Evolutionary conservation across 2,329 filamentous ascomycete genomes (phyloP).

Genomic region (Aureobasidium sp.): DNA sequence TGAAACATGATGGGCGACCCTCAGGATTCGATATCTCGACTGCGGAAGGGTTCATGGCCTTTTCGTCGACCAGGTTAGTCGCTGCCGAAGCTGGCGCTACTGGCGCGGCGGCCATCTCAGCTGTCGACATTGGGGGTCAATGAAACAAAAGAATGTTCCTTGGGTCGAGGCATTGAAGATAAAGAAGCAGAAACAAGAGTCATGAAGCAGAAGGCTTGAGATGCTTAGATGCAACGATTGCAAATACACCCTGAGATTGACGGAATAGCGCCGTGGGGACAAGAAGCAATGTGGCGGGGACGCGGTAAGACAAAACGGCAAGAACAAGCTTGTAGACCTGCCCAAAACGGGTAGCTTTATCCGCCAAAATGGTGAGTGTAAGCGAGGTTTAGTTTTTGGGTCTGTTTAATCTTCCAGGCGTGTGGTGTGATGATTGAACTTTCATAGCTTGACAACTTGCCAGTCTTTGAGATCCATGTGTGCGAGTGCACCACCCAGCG

Average conservation of each 20-base stretch:
- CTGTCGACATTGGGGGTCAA: background rate
- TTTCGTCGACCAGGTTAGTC: background rate
- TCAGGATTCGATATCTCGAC: background rate
- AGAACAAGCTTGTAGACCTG: background rate
- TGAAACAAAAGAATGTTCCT: background rate
- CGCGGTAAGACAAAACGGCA: conserved; percentile 1
- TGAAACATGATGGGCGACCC: conserved; percentile 50
- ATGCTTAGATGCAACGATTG: background rate
- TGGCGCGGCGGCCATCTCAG: background rate
- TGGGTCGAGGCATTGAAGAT: background rate
- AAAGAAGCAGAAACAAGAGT: background rate
- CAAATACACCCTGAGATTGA: background rate
- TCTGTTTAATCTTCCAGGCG: background rate
- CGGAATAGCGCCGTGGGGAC: conserved; percentile 4
- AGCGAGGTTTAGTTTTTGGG: background rate
- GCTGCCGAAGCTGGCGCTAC: background rate
- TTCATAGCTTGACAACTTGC: conserved; percentile 50
- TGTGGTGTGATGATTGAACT: background rate
- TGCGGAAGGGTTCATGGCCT: background rate
- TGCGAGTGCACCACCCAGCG: conserved; percentile 59
- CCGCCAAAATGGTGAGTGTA: background rate
- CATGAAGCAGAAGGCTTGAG: background rate
- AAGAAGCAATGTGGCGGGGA: background rate
- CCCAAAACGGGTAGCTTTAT: background rate
- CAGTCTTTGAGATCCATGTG: conserved; percentile 49